Evolutionary conservation across 192 early-diverging fungal genomes (phyloP).

Genomic region (Coemansia sp.): DNA sequence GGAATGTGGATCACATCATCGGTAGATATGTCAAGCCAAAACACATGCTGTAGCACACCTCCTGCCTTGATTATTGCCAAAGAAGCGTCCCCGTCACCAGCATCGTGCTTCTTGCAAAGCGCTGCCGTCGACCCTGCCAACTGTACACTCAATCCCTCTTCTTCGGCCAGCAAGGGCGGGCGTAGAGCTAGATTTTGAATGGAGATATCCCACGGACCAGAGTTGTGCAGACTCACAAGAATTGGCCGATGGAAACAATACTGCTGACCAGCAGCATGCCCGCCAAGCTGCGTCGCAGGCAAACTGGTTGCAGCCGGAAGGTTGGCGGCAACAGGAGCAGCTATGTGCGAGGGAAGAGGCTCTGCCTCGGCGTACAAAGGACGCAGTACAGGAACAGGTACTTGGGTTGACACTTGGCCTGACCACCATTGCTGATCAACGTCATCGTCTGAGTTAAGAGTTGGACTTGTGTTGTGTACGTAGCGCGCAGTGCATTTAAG

Average conservation of each 20-base stretch:
- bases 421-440: not conserved
- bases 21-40: constrained; percentile 33
- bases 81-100: too few species aligned
- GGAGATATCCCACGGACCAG: constrained; percentile 21
- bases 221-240: constrained; percentile 19
- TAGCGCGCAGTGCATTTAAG: not conserved
- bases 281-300: constrained; percentile 1
- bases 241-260: constrained; percentile 36
- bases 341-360: constrained; percentile 10
- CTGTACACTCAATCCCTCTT: constrained; percentile 1
- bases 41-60: constrained; percentile 14
- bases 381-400: constrained; percentile 16
- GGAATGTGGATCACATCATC: constrained; percentile 28
- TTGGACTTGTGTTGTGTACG: too few species aligned
- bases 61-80: not conserved
- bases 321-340: constrained; percentile 4
- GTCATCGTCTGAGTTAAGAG: too few species aligned
- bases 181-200: constrained; percentile 14
- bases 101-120: too few species aligned
- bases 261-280: constrained; percentile 7
- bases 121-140: constrained; percentile 16
- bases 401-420: not conserved
- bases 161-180: constrained; percentile 4
- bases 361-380: constrained; percentile 16
- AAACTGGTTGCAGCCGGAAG: not conserved